Conservation (phyloP, 768 basidiomycete species). For the Podaxis sp. region DNA sequence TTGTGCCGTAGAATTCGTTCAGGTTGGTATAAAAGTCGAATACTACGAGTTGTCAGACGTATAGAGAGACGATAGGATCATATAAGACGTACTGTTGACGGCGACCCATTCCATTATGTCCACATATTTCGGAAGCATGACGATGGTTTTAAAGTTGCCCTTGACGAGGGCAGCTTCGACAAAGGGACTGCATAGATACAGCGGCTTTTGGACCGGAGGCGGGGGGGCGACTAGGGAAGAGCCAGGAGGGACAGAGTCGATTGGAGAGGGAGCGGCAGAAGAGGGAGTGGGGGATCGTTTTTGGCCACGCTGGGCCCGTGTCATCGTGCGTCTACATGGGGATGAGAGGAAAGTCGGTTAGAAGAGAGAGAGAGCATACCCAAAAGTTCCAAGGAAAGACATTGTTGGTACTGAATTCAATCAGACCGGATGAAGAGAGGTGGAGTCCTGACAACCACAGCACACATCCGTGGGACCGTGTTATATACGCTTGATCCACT, state of each 20-base stretch:
- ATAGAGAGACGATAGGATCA: constrained; percentile 1
- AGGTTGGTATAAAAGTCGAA: constrained; percentile 98
- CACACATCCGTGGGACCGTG: background rate
- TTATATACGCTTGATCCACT: no score
- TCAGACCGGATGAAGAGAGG: background rate
- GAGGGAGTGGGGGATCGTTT: constrained; percentile 6
- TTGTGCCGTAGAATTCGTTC: constrained; percentile 94
- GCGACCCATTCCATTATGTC: constrained; percentile 98
- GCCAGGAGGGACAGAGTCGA: background rate
- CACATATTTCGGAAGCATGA: constrained; percentile 93
- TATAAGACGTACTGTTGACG: constrained; percentile 57
- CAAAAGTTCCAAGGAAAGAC: constrained; percentile 10
- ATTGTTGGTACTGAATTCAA: background rate
- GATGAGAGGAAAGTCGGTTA: background rate
- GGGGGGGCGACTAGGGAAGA: background rate
- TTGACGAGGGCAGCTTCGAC: constrained; percentile 97
- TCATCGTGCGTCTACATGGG: constrained; percentile 10
- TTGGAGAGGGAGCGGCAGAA: background rate
- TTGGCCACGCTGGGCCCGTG: constrained; percentile 2
- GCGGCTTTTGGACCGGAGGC: constrained; percentile 30
- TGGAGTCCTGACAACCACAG: background rate
- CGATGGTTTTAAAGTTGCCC: constrained; percentile 97
- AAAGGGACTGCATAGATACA: constrained; percentile 94
- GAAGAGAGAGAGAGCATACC: background rate
- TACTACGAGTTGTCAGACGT: constrained; percentile 47